These are phyloP conservation scores for rapeseed (Brassica napus) DNA, from an alignment of 345 rosid species.

Conservation along the genomic window DNA sequence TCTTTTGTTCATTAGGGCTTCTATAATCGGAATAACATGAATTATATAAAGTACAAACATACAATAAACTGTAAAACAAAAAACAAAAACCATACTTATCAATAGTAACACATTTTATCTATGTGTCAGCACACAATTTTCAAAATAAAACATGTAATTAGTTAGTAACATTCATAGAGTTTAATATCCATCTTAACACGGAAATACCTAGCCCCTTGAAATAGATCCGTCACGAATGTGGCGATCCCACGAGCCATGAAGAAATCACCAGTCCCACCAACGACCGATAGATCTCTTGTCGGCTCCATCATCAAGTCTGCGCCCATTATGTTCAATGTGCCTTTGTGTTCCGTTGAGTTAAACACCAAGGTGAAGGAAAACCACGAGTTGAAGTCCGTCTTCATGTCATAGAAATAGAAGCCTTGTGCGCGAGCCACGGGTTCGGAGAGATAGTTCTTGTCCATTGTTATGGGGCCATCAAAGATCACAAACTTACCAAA, in stretches of 20 bases:
- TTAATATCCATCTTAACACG: constrained; percentile 1
- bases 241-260: constrained; percentile 7
- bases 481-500: background rate
- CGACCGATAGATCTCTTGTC: background rate
- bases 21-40: background rate
- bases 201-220: background rate
- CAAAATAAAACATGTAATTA: background rate
- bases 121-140: background rate
- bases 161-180: background rate
- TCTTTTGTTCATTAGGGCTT: background rate
- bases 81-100: background rate
- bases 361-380: background rate
- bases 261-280: constrained; percentile 5
- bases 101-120: background rate
- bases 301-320: background rate
- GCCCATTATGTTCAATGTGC: background rate
- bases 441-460: constrained; percentile 3
- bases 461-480: constrained; percentile 3
- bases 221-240: background rate
- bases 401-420: constrained; percentile 5
- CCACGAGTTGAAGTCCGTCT: constrained; percentile 1
- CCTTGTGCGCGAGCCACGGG: constrained; percentile 10
- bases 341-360: constrained; percentile 6
- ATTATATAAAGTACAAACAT: constrained; percentile 1
- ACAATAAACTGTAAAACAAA: background rate